These are phyloP conservation scores for Trametes elegans DNA, from an alignment of 768 basidiomycete species.

Conservation along the genomic window DNA sequence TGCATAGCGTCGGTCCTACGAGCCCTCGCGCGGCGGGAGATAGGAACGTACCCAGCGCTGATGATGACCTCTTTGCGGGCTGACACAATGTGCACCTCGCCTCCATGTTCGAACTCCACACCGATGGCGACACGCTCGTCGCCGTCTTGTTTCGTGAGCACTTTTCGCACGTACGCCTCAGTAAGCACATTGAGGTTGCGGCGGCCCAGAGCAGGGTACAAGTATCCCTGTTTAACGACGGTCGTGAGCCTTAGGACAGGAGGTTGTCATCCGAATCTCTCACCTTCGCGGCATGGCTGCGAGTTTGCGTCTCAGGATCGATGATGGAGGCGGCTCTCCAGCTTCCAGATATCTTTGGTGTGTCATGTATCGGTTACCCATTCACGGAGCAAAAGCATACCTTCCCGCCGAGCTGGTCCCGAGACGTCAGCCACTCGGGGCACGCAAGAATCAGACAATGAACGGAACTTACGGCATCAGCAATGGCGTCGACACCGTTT, in stretches of 20 bases:
- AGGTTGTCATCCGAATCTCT: no score
- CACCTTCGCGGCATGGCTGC: conserved; percentile 27
- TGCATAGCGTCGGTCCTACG: conserved; percentile 18
- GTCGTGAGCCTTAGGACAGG: no score
- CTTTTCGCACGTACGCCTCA: conserved; percentile 20
- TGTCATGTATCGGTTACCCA: background rate
- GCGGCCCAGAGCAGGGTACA: conserved; percentile 24
- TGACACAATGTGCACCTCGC: conserved; percentile 28
- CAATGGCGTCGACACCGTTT: conserved; percentile 1
- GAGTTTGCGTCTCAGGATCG: conserved; percentile 22
- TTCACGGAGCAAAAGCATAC: background rate
- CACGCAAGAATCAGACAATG: background rate
- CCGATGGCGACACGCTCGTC: conserved; percentile 30
- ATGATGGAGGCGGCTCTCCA: conserved; percentile 14
- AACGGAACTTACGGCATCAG: conserved; percentile 7
- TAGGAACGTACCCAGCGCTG: conserved; percentile 32
- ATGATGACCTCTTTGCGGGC: conserved; percentile 45
- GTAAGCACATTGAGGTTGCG: conserved; percentile 32
- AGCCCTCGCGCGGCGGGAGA: background rate
- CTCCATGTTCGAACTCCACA: conserved; percentile 34
- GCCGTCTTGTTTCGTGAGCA: conserved; percentile 12
- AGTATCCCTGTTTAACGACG: conserved; percentile 17
- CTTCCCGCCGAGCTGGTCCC: background rate
- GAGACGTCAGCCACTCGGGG: background rate
- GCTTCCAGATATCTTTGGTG: background rate